Base-by-base conservation (phyloP, 345 rosid species). In the Litchi chinensis region DNA sequence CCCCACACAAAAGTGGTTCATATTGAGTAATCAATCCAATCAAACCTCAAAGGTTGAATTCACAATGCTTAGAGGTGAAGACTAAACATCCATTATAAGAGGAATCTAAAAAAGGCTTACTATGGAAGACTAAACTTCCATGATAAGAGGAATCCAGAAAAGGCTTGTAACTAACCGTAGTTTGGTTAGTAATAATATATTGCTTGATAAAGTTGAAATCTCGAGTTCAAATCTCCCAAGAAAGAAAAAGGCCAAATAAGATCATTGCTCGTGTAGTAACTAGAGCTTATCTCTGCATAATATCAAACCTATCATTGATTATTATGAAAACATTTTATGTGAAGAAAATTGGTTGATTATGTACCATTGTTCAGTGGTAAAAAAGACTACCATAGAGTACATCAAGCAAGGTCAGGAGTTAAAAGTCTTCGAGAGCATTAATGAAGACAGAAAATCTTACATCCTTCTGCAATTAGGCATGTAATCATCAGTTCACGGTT, bases 401-500 rank as follows among this genome's bases (percentile, higher is more conserved):
- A 59, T 6, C 48, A 43, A 60, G 39, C 56, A 24, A 4, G 22
- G 57, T 50, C 22, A 15, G 12, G 39, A 18, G 46, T 64, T 26
- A 64, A 44, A 15, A 41, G n/a, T 19, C 16, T 16, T 12, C 21
- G 11, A 56, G 13, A 59, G 15, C 9, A 3, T 6, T 22, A 22
- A 19, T 32, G 24, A 41, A 37, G 19, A 37, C 40, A 32, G 32
- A 22, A 21, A n/a, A 56, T 56, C 40, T 44, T 50, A 28, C 10
- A 5, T 32, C 21, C 63, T 4, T 16, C 32, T 16, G 32, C n/a
- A 80, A 63, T 64, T 22, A 52, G 21, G 40, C 39, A 48, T 5
- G 40, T 0, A 57, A 46, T 2, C 19, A 73, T 32, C 64, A 73
- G 59, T 62, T 68, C 70, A 77, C 21, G 77, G 52, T 19, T 60